A percentile compares a stretch with the other conserved stretches of the same genome.
These are phyloP conservation scores for Notholithocarpus densiflorus DNA, from an alignment of 306 rosid species.

Conservation along the genomic window DNA sequence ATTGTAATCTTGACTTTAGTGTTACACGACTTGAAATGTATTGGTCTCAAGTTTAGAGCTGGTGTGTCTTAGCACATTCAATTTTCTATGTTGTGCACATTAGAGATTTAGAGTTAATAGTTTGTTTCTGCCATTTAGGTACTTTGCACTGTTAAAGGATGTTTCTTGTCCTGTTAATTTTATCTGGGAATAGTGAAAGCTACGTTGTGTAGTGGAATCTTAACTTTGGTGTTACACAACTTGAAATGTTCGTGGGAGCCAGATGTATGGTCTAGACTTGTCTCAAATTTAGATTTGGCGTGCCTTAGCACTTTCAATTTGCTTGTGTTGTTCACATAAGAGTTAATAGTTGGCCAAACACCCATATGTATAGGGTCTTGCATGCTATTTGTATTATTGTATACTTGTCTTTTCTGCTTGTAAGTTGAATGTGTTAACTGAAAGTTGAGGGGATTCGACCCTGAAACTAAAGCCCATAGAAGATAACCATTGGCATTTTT, in stretches of 20 bases:
- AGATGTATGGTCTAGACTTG: neutral
- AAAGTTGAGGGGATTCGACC: too few relatives aligned
- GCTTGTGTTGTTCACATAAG: neutral
- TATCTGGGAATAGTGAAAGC: neutral
- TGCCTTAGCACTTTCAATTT: neutral
- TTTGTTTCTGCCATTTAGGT: conserved; percentile 1
- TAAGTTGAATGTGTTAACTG: too few relatives aligned
- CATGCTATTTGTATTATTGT: neutral
- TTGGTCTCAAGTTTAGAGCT: neutral
- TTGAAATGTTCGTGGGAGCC: neutral
- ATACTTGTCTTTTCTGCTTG: too few relatives aligned
- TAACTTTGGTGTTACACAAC: neutral
- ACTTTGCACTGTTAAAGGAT: neutral
- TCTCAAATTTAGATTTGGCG: neutral
- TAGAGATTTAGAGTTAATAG: conserved; percentile 82
- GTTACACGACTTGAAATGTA: neutral
- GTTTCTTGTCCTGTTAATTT: neutral
- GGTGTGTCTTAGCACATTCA: too few relatives aligned
- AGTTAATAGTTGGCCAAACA: neutral
- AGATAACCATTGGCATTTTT: neutral
- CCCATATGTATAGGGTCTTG: neutral
- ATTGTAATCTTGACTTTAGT: neutral
- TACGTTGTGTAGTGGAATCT: neutral
- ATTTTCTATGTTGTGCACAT: too few relatives aligned
- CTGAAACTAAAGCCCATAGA: too few relatives aligned